Conservation (phyloP, 2,329 filamentous ascomycete species). For the Raffaelea ambrosiae region DNA sequence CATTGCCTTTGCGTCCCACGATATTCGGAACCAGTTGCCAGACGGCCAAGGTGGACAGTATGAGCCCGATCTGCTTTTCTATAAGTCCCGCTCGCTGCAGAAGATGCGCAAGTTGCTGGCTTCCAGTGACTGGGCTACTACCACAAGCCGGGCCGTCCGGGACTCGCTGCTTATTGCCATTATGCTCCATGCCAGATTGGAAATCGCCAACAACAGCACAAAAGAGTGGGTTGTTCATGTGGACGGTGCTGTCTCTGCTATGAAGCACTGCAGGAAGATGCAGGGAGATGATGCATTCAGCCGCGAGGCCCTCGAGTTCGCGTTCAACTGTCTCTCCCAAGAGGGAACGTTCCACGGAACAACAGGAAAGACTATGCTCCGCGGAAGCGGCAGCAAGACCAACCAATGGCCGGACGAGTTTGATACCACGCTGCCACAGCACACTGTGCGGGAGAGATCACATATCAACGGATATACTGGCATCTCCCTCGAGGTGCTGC, state of each 20-base stretch:
- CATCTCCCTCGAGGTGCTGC: slow-evolving; percentile 3
- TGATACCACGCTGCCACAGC: not conserved
- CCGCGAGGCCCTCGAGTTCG: slow-evolving; percentile 3
- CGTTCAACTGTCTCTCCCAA: not conserved
- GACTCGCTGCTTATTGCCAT: slow-evolving; percentile 2
- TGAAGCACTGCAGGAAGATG: not conserved
- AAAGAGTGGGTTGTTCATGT: slow-evolving; percentile 4
- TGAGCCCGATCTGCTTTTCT: not conserved
- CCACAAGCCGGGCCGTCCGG: not conserved
- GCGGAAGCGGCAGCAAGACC: not conserved
- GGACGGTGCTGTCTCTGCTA: not conserved
- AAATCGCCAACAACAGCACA: slow-evolving; percentile 6
- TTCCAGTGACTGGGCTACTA: not conserved
- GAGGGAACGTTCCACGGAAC: slow-evolving; percentile 1
- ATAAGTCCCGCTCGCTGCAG: slow-evolving; percentile 3
- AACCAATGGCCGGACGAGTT: not conserved
- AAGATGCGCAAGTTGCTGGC: not conserved
- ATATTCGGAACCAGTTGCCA: slow-evolving; percentile 1
- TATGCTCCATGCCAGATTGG: not conserved
- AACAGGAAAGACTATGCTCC: not conserved
- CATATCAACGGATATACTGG: slow-evolving; percentile 4
- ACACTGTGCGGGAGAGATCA: not conserved
- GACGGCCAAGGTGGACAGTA: not conserved
- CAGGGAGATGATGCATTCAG: slow-evolving; percentile 2
- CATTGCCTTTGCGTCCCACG: slow-evolving; percentile 4